Base-by-base conservation (phyloP, 1,284 basidiomycete genomes). In the Garcileccinum viscosum region DNA sequence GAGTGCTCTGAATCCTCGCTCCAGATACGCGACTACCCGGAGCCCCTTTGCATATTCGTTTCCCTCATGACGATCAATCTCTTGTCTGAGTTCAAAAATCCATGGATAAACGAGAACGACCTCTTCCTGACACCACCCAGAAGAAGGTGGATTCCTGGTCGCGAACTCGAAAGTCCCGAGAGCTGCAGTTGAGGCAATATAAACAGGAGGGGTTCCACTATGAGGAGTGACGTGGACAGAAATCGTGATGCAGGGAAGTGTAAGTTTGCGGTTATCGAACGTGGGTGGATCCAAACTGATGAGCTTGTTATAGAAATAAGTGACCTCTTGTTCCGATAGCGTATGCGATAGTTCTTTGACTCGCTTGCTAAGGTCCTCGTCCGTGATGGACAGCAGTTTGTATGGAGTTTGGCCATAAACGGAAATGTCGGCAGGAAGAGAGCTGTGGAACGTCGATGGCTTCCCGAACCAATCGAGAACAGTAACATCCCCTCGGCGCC, bases 381-480 rank as follows among this genome's bases (percentile, higher is more conserved):
- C 32, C 27, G 58, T 2, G 24, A 74, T 24, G 47, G 62, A 19
- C 22, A 32, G 62, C n/a, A 56, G 7, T 15, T 47, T n/a, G 37
- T 70, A 62, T 27, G 71, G 50, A 6, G 40, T 2, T 9, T 44
- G 22, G 2, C 33, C 12, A 58, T 70, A 75, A 44, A 72, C 65
- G 1, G 72, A 47, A n/a, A 74, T 64, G 4, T 50, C 9, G 14
- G 35, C 30, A 4, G 72, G 71, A 2, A 72, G 33, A 11, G n/a
- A 71, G 62, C 69, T 76, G 30, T 74, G 65, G n/a, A 73, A 74
- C 9, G 47, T 37, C 1, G 74, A 76, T 22, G 73, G 32, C 14
- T 61, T 56, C 44, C 73, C 73, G 8, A 35, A 8, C 73, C 74
- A 74, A 60, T 73, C 73, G 5, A 74, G 67, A 14, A 74, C 65